These are phyloP conservation scores for Asterionellopsis glacialis DNA, from an alignment of 108 stramenopile genomes.

Conservation along the genomic window DNA sequence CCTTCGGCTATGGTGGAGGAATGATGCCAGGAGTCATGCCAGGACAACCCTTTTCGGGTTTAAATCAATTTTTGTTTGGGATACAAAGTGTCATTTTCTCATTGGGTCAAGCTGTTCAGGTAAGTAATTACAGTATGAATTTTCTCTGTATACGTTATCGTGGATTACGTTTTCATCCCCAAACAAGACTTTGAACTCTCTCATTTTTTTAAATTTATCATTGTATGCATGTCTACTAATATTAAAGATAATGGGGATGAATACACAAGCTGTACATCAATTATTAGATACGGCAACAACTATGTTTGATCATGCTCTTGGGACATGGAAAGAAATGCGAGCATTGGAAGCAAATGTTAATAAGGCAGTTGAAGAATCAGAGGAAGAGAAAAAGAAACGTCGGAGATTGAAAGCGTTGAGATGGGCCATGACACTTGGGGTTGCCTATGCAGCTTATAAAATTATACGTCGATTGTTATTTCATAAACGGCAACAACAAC, in stretches of 20 bases:
- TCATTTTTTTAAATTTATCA: no score
- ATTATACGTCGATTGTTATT: constrained; percentile 36
- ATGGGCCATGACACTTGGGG: constrained; percentile 54
- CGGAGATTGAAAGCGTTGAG: constrained; percentile 65
- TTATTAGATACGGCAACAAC: constrained; percentile 54
- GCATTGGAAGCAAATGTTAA: constrained; percentile 25
- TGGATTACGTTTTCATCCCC: no score
- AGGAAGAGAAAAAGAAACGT: constrained; percentile 33
- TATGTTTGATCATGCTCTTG: constrained; percentile 71
- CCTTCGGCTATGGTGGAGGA: constrained; percentile 21
- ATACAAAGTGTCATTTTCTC: constrained; percentile 79
- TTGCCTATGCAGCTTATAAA: constrained; percentile 51
- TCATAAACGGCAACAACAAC: constrained; percentile 10
- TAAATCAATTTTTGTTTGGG: constrained; percentile 72
- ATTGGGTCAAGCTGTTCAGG: constrained; percentile 63
- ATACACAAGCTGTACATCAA: constrained; percentile 72
- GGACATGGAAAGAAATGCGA: constrained; percentile 56
- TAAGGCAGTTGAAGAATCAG: constrained; percentile 22
- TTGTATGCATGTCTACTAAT: background rate
- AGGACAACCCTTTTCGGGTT: constrained; percentile 36
- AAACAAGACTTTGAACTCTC: no score
- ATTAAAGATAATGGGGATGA: constrained; percentile 73
- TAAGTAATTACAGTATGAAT: background rate
- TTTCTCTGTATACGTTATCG: background rate
- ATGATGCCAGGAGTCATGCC: constrained; percentile 23